Conservation (phyloP, 192 early-diverging fungal genomes). For the Coemansia nantahalensis region DNA sequence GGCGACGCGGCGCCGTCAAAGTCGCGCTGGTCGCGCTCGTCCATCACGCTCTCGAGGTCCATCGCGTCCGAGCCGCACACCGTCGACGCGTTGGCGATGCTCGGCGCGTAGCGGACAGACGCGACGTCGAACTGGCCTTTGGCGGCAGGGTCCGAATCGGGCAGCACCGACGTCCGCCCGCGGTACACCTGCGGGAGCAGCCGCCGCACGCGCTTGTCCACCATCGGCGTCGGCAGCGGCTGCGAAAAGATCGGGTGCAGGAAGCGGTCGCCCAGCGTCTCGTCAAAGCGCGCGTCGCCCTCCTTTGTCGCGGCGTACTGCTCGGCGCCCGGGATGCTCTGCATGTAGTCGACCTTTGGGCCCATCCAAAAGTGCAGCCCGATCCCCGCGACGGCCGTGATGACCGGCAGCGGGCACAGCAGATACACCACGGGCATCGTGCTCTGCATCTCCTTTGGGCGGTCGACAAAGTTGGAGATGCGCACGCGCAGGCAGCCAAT, state of each 20-base stretch:
- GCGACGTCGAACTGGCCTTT: conserved; percentile 3
- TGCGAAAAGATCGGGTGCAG: conserved; percentile 65
- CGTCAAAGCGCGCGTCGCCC: conserved; percentile 9
- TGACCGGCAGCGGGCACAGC: conserved; percentile 59
- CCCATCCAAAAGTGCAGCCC: conserved; percentile 49
- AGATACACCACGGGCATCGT: conserved; percentile 49
- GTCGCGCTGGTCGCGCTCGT: conserved; percentile 48
- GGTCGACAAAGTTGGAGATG: conserved; percentile 56
- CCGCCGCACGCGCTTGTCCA: conserved; percentile 64
- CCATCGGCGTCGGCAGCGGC: conserved; percentile 63
- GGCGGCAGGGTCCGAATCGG: not conserved
- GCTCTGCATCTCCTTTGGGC: conserved; percentile 20
- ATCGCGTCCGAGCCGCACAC: conserved; percentile 35
- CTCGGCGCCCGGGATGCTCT: conserved; percentile 47
- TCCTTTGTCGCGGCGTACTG: conserved; percentile 32
- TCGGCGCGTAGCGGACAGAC: conserved; percentile 10
- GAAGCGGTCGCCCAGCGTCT: conserved; percentile 58
- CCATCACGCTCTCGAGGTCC: conserved; percentile 44
- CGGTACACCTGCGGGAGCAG: conserved; percentile 63
- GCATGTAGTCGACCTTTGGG: conserved; percentile 58
- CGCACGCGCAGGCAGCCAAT: conserved; percentile 56
- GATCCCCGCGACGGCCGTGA: conserved; percentile 58
- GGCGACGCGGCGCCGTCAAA: conserved; percentile 49
- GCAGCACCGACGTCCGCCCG: conserved; percentile 35
- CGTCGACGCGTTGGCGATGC: conserved; percentile 36